Evolutionary conservation across 2,329 filamentous ascomycete species (phyloP).

Genomic region (Fusarium concolor): DNA sequence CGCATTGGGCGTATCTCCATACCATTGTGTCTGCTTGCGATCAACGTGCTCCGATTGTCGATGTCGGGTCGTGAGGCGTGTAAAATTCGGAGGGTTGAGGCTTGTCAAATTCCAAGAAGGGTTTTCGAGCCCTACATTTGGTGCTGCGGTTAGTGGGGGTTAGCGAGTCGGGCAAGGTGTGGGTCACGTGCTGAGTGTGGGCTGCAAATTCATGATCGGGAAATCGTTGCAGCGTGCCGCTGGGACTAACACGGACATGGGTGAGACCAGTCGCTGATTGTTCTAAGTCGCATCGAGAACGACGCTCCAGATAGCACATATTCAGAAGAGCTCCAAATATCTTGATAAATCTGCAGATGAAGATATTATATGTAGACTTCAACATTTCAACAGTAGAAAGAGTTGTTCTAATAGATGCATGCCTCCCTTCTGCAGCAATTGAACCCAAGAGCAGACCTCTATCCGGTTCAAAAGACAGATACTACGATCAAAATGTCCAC

Average conservation of each 20-base stretch:
- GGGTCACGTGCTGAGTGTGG: conserved; percentile 33
- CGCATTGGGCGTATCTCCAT: conserved; percentile 47
- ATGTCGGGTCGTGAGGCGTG: conserved; percentile 55
- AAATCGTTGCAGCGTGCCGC: conserved; percentile 15
- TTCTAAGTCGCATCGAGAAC: no score
- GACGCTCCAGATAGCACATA: no score
- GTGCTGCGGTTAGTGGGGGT: conserved; percentile 47
- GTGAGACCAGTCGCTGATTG: no score
- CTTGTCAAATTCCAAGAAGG: conserved; percentile 57
- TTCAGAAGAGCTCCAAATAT: no score
- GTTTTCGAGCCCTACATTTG: conserved; percentile 56
- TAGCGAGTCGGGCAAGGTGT: conserved; percentile 34
- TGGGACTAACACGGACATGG: not conserved
- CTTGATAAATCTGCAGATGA: no score
- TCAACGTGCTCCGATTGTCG: conserved; percentile 60
- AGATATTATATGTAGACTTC: no score
- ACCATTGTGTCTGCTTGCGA: conserved; percentile 68
- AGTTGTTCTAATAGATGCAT: no score
- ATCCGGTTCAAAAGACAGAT: no score
- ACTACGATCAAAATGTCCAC: no score
- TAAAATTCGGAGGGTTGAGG: conserved; percentile 54
- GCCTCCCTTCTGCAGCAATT: no score
- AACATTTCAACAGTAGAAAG: no score
- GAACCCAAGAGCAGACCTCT: no score
- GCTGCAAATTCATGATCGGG: conserved; percentile 12